Evolutionary conservation across 2,329 filamentous ascomycete species (phyloP).

Genomic region (Aspergillus luchuensis): DNA sequence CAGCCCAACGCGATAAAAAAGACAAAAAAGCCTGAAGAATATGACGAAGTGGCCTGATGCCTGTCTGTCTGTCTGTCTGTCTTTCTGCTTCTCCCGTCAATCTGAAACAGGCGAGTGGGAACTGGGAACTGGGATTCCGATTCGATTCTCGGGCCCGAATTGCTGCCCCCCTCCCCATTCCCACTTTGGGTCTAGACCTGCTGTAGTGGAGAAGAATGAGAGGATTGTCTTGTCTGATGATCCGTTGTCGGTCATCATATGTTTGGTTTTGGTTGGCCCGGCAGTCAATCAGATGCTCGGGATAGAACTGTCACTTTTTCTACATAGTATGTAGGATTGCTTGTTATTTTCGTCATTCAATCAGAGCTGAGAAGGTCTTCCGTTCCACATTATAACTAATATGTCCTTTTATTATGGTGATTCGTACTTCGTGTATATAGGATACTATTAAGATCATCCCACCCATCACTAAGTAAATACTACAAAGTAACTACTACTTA

Average conservation of each 20-base stretch:
- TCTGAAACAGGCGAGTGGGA: conserved; percentile 1
- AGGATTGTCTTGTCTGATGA: neutral
- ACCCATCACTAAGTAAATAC: neutral
- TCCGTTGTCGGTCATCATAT: neutral
- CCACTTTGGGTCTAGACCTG: neutral
- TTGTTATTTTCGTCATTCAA: too few relatives aligned
- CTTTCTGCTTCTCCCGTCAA: neutral
- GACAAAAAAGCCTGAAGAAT: neutral
- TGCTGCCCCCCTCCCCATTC: neutral
- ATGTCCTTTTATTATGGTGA: too few relatives aligned
- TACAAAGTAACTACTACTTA: too few relatives aligned
- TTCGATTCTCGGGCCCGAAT: neutral
- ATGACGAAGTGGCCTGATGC: conserved; percentile 5
- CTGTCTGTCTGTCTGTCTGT: neutral
- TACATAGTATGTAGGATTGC: too few relatives aligned
- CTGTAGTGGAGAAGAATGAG: neutral
- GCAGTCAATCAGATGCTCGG: too few relatives aligned
- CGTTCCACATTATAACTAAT: too few relatives aligned
- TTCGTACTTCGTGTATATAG: too few relatives aligned
- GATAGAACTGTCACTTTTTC: too few relatives aligned
- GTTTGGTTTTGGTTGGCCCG: too few relatives aligned
- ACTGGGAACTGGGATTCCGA: neutral
- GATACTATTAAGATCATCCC: neutral
- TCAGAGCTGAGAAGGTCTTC: too few relatives aligned
- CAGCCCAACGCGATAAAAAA: neutral